Conservation (phyloP, 306 rosid species). For the Sesbania bispinosa region DNA sequence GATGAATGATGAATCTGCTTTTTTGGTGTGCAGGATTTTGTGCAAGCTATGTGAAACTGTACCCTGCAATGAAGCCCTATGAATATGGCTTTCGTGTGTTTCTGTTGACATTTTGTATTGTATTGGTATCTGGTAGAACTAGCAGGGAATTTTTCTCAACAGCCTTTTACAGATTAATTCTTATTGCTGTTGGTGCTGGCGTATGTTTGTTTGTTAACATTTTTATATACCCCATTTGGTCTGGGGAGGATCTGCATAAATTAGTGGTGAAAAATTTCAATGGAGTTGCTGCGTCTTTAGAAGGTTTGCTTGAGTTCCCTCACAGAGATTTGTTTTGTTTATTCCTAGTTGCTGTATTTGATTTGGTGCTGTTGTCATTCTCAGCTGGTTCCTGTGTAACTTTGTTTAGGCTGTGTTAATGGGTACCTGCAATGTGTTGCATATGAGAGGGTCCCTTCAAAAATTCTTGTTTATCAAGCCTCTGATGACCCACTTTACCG, state of each 20-base stretch:
- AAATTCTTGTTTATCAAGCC: slow-evolving; percentile 70
- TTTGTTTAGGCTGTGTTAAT: slow-evolving; percentile 54
- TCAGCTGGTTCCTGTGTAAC: slow-evolving; percentile 1
- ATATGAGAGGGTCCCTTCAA: slow-evolving; percentile 69
- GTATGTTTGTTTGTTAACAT: slow-evolving; percentile 54
- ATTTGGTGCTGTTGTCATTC: neutral
- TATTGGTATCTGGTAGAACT: slow-evolving; percentile 59
- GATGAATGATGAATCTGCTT: no score
- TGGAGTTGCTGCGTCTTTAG: slow-evolving; percentile 67
- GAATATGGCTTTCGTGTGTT: slow-evolving; percentile 80
- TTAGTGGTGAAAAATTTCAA: slow-evolving; percentile 65
- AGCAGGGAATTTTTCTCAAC: slow-evolving; percentile 45
- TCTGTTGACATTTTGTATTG: slow-evolving; percentile 72
- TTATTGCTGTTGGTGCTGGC: slow-evolving; percentile 70
- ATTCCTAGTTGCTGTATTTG: neutral
- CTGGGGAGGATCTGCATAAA: slow-evolving; percentile 86
- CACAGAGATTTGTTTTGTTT: neutral
- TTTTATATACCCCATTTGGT: slow-evolving; percentile 65
- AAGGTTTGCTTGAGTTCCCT: slow-evolving; percentile 38
- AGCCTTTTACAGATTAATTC: slow-evolving; percentile 54
- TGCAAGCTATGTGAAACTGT: slow-evolving; percentile 50
- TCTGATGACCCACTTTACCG: slow-evolving; percentile 68
- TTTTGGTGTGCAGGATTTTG: slow-evolving; percentile 48
- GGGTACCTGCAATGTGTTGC: slow-evolving; percentile 63
- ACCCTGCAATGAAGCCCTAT: slow-evolving; percentile 65